A percentile compares a stretch with the other conserved stretches of the same genome.
phyloP scores from a whole-genome alignment of 805 yeast genomes.

The Candida insectalens region DNA sequence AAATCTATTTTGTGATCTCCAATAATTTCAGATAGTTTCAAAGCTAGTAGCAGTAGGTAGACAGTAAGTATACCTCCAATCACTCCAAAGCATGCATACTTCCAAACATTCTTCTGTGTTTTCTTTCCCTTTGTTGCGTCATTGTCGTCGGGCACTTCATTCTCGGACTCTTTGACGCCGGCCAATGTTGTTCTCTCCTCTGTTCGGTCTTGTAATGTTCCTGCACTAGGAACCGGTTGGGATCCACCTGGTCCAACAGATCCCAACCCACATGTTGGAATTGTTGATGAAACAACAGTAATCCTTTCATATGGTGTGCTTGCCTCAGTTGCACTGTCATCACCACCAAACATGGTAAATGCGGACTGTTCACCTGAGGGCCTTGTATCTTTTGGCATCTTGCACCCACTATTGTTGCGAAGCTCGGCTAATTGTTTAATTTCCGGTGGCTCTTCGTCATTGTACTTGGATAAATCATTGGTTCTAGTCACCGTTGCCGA shows the following conservation, averaged over 20 bases:
- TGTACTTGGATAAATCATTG: neutral
- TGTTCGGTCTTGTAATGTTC: neutral
- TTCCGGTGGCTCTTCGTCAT: neutral
- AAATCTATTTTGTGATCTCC: neutral
- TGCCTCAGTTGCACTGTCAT: neutral
- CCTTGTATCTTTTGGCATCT: too few species aligned
- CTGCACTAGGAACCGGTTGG: neutral
- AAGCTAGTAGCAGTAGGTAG: slow-evolving; percentile 2
- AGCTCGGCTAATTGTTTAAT: neutral
- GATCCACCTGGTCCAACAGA: neutral
- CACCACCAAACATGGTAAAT: neutral
- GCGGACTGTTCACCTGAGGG: neutral
- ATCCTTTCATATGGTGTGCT: too few species aligned
- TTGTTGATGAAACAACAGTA: too few species aligned
- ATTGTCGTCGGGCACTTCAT: neutral
- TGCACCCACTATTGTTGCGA: too few species aligned
- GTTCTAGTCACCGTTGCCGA: too few species aligned
- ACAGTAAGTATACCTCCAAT: neutral
- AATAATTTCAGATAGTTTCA: slow-evolving; percentile 1
- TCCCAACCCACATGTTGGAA: neutral
- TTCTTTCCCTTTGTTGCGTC: neutral
- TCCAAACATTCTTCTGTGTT: slow-evolving; percentile 3
- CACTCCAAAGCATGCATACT: slow-evolving; percentile 6
- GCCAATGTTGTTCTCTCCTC: neutral
- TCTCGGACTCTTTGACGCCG: neutral